phyloP scores from a whole-genome alignment of 1,284 basidiomycete species.

The Ceratobasidium papillatum region DNA sequence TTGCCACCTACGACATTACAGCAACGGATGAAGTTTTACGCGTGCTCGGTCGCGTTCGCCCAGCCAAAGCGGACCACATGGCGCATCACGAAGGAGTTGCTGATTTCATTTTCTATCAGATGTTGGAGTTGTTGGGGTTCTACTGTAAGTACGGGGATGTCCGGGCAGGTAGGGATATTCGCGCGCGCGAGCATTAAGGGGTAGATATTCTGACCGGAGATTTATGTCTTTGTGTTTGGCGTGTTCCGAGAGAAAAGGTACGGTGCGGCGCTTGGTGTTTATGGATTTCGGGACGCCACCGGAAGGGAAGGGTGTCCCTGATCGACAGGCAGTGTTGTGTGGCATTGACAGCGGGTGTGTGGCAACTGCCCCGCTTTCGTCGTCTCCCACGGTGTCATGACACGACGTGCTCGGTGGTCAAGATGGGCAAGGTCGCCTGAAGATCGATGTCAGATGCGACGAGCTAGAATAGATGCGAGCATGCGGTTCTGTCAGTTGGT shows the following conservation, averaged over 20 bases:
- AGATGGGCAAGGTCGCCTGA: background rate
- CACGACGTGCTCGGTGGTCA: background rate
- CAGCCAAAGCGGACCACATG: background rate
- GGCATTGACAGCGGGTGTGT: background rate
- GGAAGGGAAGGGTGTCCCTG: background rate
- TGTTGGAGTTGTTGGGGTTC: too few species aligned
- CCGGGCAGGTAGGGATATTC: background rate
- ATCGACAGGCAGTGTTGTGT: too few species aligned
- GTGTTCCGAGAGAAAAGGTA: background rate
- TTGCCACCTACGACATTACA: background rate
- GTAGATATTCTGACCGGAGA: background rate
- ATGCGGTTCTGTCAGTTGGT: slow-evolving; percentile 5
- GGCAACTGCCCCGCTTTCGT: background rate
- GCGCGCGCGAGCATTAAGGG: background rate
- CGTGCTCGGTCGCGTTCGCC: background rate
- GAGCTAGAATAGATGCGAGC: background rate
- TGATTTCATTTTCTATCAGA: background rate
- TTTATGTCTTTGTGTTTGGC: background rate
- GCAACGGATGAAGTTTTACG: background rate
- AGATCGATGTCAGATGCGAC: background rate
- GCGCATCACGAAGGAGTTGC: background rate
- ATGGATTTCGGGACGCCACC: background rate
- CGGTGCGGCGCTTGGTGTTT: background rate
- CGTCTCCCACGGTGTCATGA: too few species aligned
- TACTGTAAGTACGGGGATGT: background rate